Evolutionary conservation across 2,329 filamentous ascomycete genomes (phyloP).

Genomic region (Nigrospora oryzae): DNA sequence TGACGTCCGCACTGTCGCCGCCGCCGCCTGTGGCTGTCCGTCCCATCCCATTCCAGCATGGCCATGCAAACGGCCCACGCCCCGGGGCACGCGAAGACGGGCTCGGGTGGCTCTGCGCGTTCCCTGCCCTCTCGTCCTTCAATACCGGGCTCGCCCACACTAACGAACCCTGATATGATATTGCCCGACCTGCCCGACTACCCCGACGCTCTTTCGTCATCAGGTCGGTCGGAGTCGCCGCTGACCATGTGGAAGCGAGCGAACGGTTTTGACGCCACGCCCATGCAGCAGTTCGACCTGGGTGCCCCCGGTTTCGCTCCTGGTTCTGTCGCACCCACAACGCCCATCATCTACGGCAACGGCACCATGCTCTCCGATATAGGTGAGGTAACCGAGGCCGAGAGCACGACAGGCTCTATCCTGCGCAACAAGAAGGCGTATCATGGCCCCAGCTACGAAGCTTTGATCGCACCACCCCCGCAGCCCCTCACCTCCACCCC

Average conservation of each 20-base stretch:
- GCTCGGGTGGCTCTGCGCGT: constrained; percentile 15
- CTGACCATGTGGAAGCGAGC: constrained; percentile 44
- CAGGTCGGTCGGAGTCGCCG: constrained; percentile 42
- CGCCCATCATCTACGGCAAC: constrained; percentile 61
- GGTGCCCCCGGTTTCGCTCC: constrained; percentile 27
- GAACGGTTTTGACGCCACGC: constrained; percentile 17
- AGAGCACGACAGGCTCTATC: constrained; percentile 36
- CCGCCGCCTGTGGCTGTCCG: no score
- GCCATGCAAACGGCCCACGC: constrained; percentile 15
- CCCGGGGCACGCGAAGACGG: constrained; percentile 8
- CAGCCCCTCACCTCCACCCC: constrained; percentile 34
- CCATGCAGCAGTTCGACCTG: constrained; percentile 32
- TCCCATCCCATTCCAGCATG: background rate
- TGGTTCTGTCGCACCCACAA: constrained; percentile 42
- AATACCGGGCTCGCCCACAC: constrained; percentile 67
- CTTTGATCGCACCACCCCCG: constrained; percentile 8
- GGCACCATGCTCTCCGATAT: constrained; percentile 63
- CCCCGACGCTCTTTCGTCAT: constrained; percentile 34
- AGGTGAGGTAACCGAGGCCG: constrained; percentile 44
- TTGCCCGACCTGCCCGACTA: constrained; percentile 61
- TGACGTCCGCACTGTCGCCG: no score
- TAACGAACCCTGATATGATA: constrained; percentile 94
- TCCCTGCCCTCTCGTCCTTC: constrained; percentile 16
- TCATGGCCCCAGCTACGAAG: constrained; percentile 22
- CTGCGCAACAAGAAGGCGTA: constrained; percentile 26